A percentile compares a stretch with the other conserved stretches of the same genome.
Evolutionary conservation across 352 stramenopile genomes (phyloP).

Genomic region (Phytophthora kernoviae): DNA sequence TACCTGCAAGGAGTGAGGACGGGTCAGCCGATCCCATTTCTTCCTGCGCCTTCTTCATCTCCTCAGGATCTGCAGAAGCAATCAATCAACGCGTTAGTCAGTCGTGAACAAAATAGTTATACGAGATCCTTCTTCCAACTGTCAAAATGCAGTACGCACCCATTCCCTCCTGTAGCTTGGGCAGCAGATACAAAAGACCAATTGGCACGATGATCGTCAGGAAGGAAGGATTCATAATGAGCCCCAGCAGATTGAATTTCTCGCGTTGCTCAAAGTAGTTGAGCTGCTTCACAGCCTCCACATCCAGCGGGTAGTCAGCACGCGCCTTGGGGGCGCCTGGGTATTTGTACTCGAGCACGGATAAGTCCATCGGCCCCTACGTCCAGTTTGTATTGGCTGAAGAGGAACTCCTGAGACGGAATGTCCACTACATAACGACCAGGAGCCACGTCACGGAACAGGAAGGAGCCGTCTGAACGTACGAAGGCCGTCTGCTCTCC

Average conservation of each 20-base stretch:
- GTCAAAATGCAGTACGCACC: slow-evolving; percentile 46
- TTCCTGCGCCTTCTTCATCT: slow-evolving; percentile 88
- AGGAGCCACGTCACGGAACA: slow-evolving; percentile 72
- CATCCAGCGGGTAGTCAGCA: slow-evolving; percentile 64
- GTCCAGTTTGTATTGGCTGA: slow-evolving; percentile 77
- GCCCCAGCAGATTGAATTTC: slow-evolving; percentile 75
- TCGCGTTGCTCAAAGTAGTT: slow-evolving; percentile 87
- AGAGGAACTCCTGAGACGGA: slow-evolving; percentile 65
- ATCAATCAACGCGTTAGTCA: background rate
- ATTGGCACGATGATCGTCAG: slow-evolving; percentile 80
- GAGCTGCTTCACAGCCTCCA: slow-evolving; percentile 70
- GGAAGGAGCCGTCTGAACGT: slow-evolving; percentile 66
- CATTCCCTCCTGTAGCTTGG: slow-evolving; percentile 82
- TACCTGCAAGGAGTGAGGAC: slow-evolving; percentile 64
- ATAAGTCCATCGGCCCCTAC: slow-evolving; percentile 56
- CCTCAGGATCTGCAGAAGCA: slow-evolving; percentile 64
- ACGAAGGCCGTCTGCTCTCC: slow-evolving; percentile 75
- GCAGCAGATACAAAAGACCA: slow-evolving; percentile 76
- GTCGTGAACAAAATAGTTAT: no score
- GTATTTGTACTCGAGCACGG: slow-evolving; percentile 80
- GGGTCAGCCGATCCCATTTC: slow-evolving; percentile 80
- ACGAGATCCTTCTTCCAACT: no score
- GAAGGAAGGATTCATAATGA: slow-evolving; percentile 87
- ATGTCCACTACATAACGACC: slow-evolving; percentile 83
- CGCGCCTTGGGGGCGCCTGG: slow-evolving; percentile 66